Evolutionary conservation across 2,329 filamentous ascomycete genomes (phyloP), one percentile per base, ranked within the genome.

Genomic region (Byssoonygena ceratinophila): DNA sequence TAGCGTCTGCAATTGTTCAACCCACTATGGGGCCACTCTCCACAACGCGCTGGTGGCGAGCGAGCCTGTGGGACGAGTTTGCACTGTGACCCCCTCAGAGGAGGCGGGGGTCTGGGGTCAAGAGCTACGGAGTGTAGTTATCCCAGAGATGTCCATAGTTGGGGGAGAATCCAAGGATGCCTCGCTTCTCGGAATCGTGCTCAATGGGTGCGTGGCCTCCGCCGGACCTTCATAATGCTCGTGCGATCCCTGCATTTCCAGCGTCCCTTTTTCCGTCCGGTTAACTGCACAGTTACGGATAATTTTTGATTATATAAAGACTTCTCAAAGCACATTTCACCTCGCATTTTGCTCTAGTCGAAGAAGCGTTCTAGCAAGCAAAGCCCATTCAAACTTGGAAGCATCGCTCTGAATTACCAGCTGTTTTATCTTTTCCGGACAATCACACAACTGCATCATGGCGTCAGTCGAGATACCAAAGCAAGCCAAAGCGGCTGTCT

Each of bases 401-500:
- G 34, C 34, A 36, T 36, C 34, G 4, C 34, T n/a, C 34, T n/a
- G 4, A 4, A 36, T 36, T 16, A 36, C 14, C 34, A 14, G 11
- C 34, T 7, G 6, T n/a, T 36, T n/a, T 36, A 4, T 9, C 4
- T 4, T 9, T 4, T 5, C 27, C 27, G 5, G 27, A 44, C 23
- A 12, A 29, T 20, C 20, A 44, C 14, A 2, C n/a, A n/a, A n/a
- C n/a, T 47, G 8, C 44, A 51, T 27, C 34, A 71, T 71, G 68
- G 57, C 64, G 53, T 57, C 59, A n/a, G 59, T 67, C 32, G 67
- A 73, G 29, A 70, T 77, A 22, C 75, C 82, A 3, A 74, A 76
- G 60, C 81, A 76, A 55, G 78, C 83, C 66, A 84, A 82, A 67
- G 81, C 80, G 34, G 66, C 69, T 54, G 70, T 85, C 53, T 85